Percentiles rank a stretch among this genome's conserved stretches.
phyloP scores from a whole-genome alignment of 805 yeast genomes.

The Cyberlindnera euphorbiiphila region DNA sequence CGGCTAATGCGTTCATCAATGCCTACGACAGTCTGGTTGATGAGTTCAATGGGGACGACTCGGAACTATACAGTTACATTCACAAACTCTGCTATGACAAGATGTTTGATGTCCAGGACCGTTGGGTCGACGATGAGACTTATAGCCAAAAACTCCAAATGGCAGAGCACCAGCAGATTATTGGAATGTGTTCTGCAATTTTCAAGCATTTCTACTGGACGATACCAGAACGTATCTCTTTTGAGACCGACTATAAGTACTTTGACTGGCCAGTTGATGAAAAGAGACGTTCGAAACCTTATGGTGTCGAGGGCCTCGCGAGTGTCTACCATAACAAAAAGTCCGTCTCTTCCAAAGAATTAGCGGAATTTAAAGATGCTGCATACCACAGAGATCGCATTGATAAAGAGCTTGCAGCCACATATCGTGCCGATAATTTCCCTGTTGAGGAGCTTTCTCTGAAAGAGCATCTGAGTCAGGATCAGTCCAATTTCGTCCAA shows the following conservation, averaged over 20 bases:
- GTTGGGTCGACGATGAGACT: constrained; percentile 26
- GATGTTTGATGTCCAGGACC: constrained; percentile 20
- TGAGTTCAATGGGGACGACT: constrained; percentile 11
- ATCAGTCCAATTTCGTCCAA: constrained; percentile 16
- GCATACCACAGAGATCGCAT: constrained; percentile 10
- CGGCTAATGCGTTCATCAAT: constrained; percentile 26
- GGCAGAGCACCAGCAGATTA: constrained; percentile 27
- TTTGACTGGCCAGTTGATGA: constrained; percentile 26
- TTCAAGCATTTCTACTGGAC: constrained; percentile 26
- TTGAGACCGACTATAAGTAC: constrained; percentile 27
- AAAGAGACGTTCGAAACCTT: constrained; percentile 19
- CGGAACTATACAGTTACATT: constrained; percentile 7
- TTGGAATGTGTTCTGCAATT: constrained; percentile 29
- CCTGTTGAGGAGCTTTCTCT: constrained; percentile 14
- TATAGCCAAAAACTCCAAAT: constrained; percentile 15
- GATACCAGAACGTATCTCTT: constrained; percentile 27
- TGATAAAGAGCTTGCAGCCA: constrained; percentile 6
- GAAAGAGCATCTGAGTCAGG: constrained; percentile 12
- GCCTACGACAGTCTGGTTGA: constrained; percentile 26
- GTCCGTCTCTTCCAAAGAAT: constrained; percentile 5
- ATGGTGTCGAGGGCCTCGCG: constrained; percentile 22
- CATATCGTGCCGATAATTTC: constrained; percentile 10
- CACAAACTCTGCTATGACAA: constrained; percentile 23
- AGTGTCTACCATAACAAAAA: constrained; percentile 12
- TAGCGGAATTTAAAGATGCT: constrained; percentile 6